Evolutionary conservation across 208 protist species (phyloP).

Genomic region (Trypanosoma avium): DNA sequence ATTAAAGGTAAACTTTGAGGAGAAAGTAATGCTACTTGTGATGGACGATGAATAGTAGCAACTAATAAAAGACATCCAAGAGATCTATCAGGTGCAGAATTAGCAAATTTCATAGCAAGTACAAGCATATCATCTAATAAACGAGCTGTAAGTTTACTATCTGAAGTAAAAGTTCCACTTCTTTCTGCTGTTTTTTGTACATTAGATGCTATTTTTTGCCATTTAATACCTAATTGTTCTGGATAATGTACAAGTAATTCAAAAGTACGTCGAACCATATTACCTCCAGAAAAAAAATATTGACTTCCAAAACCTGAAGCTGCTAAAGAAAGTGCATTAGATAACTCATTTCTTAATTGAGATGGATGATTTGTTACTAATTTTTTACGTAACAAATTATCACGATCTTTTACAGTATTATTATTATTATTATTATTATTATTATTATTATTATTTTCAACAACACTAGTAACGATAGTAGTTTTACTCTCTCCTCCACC

Average conservation of each 20-base stretch:
- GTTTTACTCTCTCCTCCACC: too few relatives aligned
- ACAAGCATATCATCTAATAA: constrained; percentile 22
- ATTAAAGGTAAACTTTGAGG: constrained; percentile 10
- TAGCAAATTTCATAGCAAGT: constrained; percentile 5
- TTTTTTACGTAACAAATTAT: neutral
- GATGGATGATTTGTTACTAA: neutral
- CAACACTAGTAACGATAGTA: neutral
- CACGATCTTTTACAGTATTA: neutral
- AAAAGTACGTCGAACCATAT: constrained; percentile 14
- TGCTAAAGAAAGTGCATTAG: neutral
- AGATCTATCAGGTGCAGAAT: constrained; percentile 6
- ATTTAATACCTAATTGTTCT: constrained; percentile 8
- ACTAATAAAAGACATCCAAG: constrained; percentile 12
- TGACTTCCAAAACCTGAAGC: constrained; percentile 5
- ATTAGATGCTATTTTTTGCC: neutral
- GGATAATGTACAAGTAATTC: constrained; percentile 17
- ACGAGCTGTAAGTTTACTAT: neutral
- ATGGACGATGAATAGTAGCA: constrained; percentile 8
- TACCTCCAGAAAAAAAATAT: constrained; percentile 12
- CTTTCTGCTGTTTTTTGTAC: neutral
- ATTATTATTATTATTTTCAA: constrained; percentile 3
- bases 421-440: constrained; percentile 4
- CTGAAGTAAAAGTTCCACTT: constrained; percentile 4
- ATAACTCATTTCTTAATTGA: neutral
- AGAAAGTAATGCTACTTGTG: constrained; percentile 18